Base-by-base conservation (phyloP, 768 basidiomycete genomes). In the Kwoniella mangroviensis region DNA sequence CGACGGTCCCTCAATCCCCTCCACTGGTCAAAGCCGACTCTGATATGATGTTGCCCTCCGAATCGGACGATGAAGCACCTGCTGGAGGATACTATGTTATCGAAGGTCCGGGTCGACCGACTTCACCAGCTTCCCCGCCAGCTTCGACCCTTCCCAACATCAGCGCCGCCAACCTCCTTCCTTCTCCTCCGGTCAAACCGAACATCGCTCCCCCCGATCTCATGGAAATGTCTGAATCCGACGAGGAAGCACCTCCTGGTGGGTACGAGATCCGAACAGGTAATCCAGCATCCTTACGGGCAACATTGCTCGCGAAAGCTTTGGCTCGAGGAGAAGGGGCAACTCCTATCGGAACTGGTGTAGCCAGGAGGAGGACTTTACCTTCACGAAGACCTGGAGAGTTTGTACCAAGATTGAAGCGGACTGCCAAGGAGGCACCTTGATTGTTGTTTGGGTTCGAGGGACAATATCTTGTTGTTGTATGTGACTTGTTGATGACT, bases 51-150 rank as follows among this genome's bases (percentile, higher is more conserved):
- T 49, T 79, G 4, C 79, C 81, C 1, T 83, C 82, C n/a, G 82
- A 83, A 53, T 83, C 82, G 12, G 82, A 83, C 60, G 82, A 83
- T 28, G 82, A 83, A 28, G 74, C 75, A 1, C 82, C 82, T 2
- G 73, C 62, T 3, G 80, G 79, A 2, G 82, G 82, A 3, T 83
- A 79, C 65, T 81, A 79, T 67, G 73, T 83, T 21, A 69, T 80
- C 22, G 73, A 79, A 45, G 69, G 64, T 12, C 49, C 68, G 5
- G 34, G 55, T 24, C 62, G 65, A 26, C 55, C 71, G 12, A 64
- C 69, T 54, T 62, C 70, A 11, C 55, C 59, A 17, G 26, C 74
- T 3, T 65, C 61, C 19, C 42, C 49, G 5, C 58, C 68, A 22
- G 19, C 64, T 28, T 58, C 59, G 15, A 12, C 63, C 0, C 24